Conservation (phyloP, 768 basidiomycete species). For the Baorangia bicolor region DNA sequence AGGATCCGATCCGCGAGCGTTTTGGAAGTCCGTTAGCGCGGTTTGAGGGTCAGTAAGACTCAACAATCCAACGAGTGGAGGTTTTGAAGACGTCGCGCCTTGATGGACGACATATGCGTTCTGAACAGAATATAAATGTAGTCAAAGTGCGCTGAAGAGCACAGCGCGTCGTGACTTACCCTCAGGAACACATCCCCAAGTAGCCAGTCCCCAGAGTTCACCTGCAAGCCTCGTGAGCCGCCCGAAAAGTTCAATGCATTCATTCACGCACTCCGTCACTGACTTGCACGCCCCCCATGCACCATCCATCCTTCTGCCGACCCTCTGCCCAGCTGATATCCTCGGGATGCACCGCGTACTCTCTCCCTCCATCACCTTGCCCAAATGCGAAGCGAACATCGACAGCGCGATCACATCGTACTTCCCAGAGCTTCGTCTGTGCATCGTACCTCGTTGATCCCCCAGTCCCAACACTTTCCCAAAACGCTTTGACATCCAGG, state of each 20-base stretch:
- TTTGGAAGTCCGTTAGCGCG: conserved; percentile 40
- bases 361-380: conserved; percentile 29
- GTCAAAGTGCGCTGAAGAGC: neutral
- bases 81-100: conserved; percentile 36
- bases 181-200: conserved; percentile 59
- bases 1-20: conserved; percentile 43
- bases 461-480: conserved; percentile 43
- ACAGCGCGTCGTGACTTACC: conserved; percentile 30
- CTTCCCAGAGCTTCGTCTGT: conserved; percentile 43
- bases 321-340: conserved; percentile 53
- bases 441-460: conserved; percentile 37
- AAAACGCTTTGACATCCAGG: conserved; percentile 53
- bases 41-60: conserved; percentile 40
- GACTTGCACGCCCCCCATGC: conserved; percentile 55
- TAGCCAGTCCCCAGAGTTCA: conserved; percentile 60
- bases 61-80: conserved; percentile 47
- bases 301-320: conserved; percentile 44
- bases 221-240: conserved; percentile 28
- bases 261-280: conserved; percentile 44
- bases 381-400: conserved; percentile 47
- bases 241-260: neutral
- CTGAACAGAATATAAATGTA: conserved; percentile 27
- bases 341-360: conserved; percentile 48
- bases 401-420: conserved; percentile 50
- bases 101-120: conserved; percentile 57